Evolutionary conservation across 768 basidiomycete species (phyloP).

Genomic region (Mycena galericulata): DNA sequence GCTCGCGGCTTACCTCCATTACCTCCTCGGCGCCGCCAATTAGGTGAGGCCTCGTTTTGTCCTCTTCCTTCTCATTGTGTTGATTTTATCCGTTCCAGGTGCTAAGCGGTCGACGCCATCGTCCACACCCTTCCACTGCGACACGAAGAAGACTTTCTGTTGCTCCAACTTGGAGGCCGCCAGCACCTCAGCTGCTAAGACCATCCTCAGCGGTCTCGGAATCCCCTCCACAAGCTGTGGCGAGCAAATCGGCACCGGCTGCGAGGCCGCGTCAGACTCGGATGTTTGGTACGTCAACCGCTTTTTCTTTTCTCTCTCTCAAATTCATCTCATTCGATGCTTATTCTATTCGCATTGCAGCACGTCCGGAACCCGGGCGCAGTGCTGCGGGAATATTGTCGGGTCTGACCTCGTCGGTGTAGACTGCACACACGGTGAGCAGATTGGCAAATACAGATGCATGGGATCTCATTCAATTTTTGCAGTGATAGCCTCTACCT

Average conservation of each 20-base stretch:
- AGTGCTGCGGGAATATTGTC: conserved; percentile 4
- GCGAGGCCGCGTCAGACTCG: background rate
- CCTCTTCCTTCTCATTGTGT: background rate
- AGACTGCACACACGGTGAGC: background rate
- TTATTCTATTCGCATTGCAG: no score
- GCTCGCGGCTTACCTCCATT: conserved; percentile 57
- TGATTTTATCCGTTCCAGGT: background rate
- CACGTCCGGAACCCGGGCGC: no score
- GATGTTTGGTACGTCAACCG: conserved; percentile 15
- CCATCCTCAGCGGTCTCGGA: conserved; percentile 4
- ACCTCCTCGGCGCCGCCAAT: conserved; percentile 36
- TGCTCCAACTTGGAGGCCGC: conserved; percentile 4
- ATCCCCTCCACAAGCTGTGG: conserved; percentile 15
- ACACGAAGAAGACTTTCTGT: conserved; percentile 12
- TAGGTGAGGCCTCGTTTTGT: no score
- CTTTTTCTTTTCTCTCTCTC: background rate
- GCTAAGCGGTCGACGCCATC: background rate
- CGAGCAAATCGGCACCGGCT: conserved; percentile 8
- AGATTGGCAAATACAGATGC: no score
- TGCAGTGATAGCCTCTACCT: background rate
- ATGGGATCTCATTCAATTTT: no score
- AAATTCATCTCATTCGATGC: no score
- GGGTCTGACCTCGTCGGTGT: background rate
- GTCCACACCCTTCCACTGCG: conserved; percentile 8
- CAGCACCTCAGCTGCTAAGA: background rate